Evolutionary conservation across 805 yeast species (phyloP).

Genomic region (Suhomyces xylopsoci): DNA sequence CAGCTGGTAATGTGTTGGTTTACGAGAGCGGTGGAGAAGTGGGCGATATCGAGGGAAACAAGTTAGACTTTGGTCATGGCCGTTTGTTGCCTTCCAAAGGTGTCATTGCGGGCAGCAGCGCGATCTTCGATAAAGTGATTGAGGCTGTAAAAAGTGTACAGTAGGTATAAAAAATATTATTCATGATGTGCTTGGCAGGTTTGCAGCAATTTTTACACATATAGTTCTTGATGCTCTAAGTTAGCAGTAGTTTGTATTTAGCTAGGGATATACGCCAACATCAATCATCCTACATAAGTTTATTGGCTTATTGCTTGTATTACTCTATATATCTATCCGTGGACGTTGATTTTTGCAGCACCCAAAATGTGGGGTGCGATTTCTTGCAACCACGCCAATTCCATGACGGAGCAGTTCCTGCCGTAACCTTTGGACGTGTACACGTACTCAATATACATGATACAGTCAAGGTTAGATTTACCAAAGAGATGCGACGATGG

Average conservation of each 20-base stretch:
- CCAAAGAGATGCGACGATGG: conserved; percentile 91
- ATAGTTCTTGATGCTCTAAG: neutral
- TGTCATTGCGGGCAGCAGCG: conserved; percentile 74
- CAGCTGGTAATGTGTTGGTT: conserved; percentile 87
- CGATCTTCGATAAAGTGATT: conserved; percentile 49
- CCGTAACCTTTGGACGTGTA: conserved; percentile 93
- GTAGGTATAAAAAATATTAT: neutral
- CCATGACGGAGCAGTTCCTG: conserved; percentile 78
- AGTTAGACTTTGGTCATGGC: conserved; percentile 81
- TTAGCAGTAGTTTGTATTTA: neutral
- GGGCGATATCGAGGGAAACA: conserved; percentile 74
- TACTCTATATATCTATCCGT: conserved; percentile 10
- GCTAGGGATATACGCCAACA: neutral
- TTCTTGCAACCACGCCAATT: conserved; percentile 82
- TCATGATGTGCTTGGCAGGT: neutral
- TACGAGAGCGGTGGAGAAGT: conserved; percentile 91
- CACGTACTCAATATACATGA: conserved; percentile 93
- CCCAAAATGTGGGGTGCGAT: conserved; percentile 66
- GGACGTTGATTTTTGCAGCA: conserved; percentile 29
- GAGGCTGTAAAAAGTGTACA: conserved; percentile 38
- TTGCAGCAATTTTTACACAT: neutral
- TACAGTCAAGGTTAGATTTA: conserved; percentile 65
- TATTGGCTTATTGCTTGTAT: neutral
- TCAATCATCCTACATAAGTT: neutral
- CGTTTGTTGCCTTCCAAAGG: conserved; percentile 82